These are phyloP conservation scores for Microdochium trichocladiopsis DNA, from an alignment of 2,329 filamentous ascomycete genomes.

Conservation along the genomic window DNA sequence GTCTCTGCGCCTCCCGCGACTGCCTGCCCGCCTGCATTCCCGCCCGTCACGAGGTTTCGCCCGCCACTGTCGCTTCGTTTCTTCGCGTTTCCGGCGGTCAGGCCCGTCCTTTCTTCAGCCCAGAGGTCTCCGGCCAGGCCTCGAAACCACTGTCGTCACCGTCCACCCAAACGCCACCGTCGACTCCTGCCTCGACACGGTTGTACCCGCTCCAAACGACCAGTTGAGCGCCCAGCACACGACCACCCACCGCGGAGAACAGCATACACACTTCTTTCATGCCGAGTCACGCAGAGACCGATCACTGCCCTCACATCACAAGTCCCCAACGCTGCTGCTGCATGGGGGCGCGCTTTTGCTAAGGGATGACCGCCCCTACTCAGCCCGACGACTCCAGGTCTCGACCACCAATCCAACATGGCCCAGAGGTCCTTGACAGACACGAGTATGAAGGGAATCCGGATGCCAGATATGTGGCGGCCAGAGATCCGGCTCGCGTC, in stretches of 20 bases:
- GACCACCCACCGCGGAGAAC: neutral
- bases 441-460: neutral
- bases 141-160: too few species aligned
- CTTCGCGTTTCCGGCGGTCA: neutral
- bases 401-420: constrained; percentile 3
- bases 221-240: neutral
- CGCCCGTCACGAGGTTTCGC: neutral
- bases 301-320: neutral
- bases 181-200: too few species aligned
- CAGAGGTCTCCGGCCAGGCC: too few species aligned
- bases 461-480: neutral
- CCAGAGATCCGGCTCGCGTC: neutral
- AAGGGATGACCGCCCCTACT: constrained; percentile 22
- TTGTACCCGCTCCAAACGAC: too few species aligned
- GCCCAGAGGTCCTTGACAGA: neutral
- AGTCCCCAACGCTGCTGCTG: constrained; percentile 10
- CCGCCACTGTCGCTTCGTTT: neutral
- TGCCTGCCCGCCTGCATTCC: neutral
- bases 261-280: neutral
- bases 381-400: constrained; percentile 10
- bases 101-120: too few species aligned
- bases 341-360: constrained; percentile 17
- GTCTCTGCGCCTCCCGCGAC: neutral
- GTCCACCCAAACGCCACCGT: too few species aligned
- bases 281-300: neutral